These are phyloP conservation scores for Blastobotrys peoriensis DNA, from an alignment of 805 yeast genomes.

Conservation along the genomic window DNA sequence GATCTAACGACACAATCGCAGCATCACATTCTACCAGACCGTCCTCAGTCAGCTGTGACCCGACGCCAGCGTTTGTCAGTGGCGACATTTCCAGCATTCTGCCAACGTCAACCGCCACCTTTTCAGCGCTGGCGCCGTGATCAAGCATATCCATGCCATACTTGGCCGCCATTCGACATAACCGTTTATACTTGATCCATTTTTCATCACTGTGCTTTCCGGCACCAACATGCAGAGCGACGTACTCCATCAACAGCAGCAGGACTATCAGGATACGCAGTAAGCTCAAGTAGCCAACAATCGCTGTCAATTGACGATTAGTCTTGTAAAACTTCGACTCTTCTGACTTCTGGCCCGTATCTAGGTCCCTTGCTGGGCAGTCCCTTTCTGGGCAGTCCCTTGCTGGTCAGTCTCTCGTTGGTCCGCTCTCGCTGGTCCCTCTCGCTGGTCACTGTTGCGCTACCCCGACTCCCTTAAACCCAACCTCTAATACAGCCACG, in stretches of 20 bases:
- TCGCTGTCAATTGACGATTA: neutral
- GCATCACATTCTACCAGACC: slow-evolving; percentile 39
- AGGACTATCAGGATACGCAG: neutral
- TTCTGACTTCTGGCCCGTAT: too few relatives aligned
- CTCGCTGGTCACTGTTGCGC: too few relatives aligned
- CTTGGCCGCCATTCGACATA: slow-evolving; percentile 17
- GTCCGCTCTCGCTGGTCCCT: too few relatives aligned
- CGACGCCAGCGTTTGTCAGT: slow-evolving; percentile 36
- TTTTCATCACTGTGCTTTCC: slow-evolving; percentile 24
- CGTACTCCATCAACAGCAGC: slow-evolving; percentile 9
- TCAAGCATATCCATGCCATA: slow-evolving; percentile 20
- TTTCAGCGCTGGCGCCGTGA: slow-evolving; percentile 12
- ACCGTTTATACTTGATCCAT: slow-evolving; percentile 11
- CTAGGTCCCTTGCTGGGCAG: too few relatives aligned
- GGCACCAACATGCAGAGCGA: slow-evolving; percentile 31
- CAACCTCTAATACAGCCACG: slow-evolving; percentile 11
- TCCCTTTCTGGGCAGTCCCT: too few relatives aligned
- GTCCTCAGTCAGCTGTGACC: slow-evolving; percentile 31
- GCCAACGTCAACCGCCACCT: slow-evolving; percentile 25
- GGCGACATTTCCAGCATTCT: slow-evolving; percentile 30
- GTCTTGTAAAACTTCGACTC: neutral
- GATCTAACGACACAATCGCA: slow-evolving; percentile 23
- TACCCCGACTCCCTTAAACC: too few relatives aligned
- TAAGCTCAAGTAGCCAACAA: neutral
- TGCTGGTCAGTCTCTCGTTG: too few relatives aligned